These are phyloP conservation scores for Pseudonectria foliicola DNA, from an alignment of 2,329 filamentous ascomycete genomes.

Conservation along the genomic window DNA sequence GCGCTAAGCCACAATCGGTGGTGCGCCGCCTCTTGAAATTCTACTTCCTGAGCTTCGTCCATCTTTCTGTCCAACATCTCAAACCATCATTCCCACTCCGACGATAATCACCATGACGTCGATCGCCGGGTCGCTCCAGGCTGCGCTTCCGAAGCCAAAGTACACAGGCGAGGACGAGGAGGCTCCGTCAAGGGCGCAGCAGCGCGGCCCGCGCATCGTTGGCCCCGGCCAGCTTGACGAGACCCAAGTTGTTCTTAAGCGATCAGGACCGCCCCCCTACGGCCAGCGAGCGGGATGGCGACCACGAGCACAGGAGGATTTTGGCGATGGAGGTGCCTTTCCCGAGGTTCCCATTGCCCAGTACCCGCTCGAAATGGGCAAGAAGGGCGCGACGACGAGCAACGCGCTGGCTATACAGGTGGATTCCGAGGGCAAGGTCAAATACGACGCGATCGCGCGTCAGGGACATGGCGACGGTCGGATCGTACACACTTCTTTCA, in stretches of 20 bases:
- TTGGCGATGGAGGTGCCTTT: conserved; percentile 92
- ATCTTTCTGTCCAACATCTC: conserved; percentile 15
- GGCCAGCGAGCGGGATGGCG: conserved; percentile 85
- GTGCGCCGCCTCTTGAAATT: conserved; percentile 27
- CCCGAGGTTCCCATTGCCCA: conserved; percentile 91
- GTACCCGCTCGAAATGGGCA: conserved; percentile 92
- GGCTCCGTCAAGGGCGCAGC: conserved; percentile 60
- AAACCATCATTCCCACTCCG: conserved; percentile 11
- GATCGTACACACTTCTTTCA: conserved; percentile 92
- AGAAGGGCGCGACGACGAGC: conserved; percentile 63
- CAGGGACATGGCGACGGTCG: conserved; percentile 79
- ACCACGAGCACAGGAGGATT: conserved; percentile 81
- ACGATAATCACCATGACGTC: conserved; percentile 48
- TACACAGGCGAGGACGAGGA: conserved; percentile 89
- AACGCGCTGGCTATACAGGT: conserved; percentile 93
- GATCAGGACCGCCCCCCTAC: conserved; percentile 79
- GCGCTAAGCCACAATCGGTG: conserved; percentile 24
- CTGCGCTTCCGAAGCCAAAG: conserved; percentile 79
- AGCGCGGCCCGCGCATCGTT: conserved; percentile 76
- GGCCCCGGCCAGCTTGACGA: conserved; percentile 74
- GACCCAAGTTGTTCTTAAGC: conserved; percentile 76
- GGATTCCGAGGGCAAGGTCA: conserved; percentile 84
- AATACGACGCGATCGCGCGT: conserved; percentile 90
- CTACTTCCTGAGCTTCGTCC: conserved; percentile 17
- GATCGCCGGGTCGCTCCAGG: conserved; percentile 64